Evolutionary conservation across 2,329 filamentous ascomycete genomes (phyloP).

Genomic region (Neofusicoccum kwambonambiense): DNA sequence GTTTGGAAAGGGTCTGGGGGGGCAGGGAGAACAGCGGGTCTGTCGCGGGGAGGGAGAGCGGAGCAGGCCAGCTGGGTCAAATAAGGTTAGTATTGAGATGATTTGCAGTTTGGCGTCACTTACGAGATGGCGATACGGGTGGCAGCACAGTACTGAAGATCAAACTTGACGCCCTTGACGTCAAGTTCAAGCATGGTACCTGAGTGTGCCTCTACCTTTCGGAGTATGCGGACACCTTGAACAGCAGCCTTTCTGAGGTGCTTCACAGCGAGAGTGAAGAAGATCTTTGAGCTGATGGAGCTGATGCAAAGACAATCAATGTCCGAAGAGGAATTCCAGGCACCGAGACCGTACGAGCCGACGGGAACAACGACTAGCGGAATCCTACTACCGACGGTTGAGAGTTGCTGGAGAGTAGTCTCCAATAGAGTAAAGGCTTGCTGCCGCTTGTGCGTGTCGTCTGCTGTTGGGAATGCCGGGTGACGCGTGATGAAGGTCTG

Average conservation of each 20-base stretch:
- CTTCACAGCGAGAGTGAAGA: slow-evolving; percentile 60
- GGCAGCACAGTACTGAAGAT: slow-evolving; percentile 67
- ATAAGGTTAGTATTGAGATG: neutral
- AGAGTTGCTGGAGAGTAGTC: slow-evolving; percentile 40
- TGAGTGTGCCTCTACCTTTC: slow-evolving; percentile 58
- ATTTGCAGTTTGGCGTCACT: neutral
- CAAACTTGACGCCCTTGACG: slow-evolving; percentile 57
- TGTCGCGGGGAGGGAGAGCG: slow-evolving; percentile 45
- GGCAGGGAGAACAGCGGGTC: slow-evolving; percentile 58
- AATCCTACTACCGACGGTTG: slow-evolving; percentile 22
- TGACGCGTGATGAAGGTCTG: slow-evolving; percentile 39
- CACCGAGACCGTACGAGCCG: slow-evolving; percentile 64
- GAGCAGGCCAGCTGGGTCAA: slow-evolving; percentile 35
- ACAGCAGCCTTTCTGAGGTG: slow-evolving; percentile 51
- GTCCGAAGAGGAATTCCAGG: slow-evolving; percentile 62
- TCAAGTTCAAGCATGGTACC: slow-evolving; percentile 66
- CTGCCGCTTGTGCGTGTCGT: slow-evolving; percentile 45
- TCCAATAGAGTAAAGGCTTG: slow-evolving; percentile 50
- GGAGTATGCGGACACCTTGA: slow-evolving; percentile 51
- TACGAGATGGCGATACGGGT: slow-evolving; percentile 54
- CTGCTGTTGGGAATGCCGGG: slow-evolving; percentile 48
- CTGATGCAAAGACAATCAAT: slow-evolving; percentile 67
- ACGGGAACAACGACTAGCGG: slow-evolving; percentile 58
- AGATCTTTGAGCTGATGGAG: slow-evolving; percentile 58
- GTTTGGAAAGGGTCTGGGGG: slow-evolving; percentile 56